A percentile compares a stretch with the other conserved stretches of the same genome.
Conservation (phyloP, 2,329 filamentous ascomycete species). For the Alternaria infectoria region DNA sequence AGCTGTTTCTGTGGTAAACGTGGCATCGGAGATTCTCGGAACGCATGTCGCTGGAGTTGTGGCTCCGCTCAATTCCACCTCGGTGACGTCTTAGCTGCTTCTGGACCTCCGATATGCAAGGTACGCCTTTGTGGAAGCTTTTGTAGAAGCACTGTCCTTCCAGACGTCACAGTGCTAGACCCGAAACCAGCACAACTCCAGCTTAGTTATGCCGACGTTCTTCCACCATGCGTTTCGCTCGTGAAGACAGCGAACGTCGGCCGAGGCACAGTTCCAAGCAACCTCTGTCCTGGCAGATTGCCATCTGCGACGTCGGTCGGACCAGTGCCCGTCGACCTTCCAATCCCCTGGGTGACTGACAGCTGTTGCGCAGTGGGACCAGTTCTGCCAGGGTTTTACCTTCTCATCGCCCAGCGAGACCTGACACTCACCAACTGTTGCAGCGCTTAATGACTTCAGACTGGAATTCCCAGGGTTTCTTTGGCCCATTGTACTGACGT, state of each 20-base stretch:
- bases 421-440: neutral
- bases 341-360: neutral
- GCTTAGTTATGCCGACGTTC: slow-evolving; percentile 15
- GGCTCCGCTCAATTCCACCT: slow-evolving; percentile 23
- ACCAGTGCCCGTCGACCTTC: neutral
- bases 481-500: slow-evolving; percentile 15
- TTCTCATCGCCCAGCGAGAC: slow-evolving; percentile 1
- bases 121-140: slow-evolving; percentile 22
- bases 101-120: slow-evolving; percentile 27
- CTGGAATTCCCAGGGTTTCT: slow-evolving; percentile 5
- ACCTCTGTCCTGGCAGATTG: neutral
- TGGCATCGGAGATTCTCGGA: slow-evolving; percentile 34
- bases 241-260: neutral
- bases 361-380: neutral
- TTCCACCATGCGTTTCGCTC: slow-evolving; percentile 2
- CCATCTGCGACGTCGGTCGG: slow-evolving; percentile 15
- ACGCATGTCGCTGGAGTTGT: slow-evolving; percentile 12
- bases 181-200: neutral
- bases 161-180: slow-evolving; percentile 12
- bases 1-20: slow-evolving; percentile 20
- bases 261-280: slow-evolving; percentile 13
- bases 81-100: slow-evolving; percentile 28
- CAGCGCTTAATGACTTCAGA: neutral
- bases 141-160: slow-evolving; percentile 13
- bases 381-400: neutral